phyloP scores from a whole-genome alignment of 805 yeast species.

The Nakazawaea ishiwadae region DNA sequence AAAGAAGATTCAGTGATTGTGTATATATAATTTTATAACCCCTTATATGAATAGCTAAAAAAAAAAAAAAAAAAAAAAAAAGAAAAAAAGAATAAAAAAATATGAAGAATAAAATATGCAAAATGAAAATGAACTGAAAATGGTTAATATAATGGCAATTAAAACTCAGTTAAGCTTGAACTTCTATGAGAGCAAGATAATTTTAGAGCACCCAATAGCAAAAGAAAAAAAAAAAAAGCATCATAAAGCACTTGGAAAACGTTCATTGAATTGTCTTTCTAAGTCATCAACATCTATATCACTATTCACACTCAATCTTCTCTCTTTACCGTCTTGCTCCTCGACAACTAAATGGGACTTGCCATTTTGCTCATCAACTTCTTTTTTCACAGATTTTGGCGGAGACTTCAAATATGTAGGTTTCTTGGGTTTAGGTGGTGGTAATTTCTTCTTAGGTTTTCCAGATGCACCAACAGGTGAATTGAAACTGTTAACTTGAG shows the following conservation, averaged over 20 bases:
- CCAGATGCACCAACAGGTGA: conserved; percentile 6
- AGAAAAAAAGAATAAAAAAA: too few relatives aligned
- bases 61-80: too few relatives aligned
- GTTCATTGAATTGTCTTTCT: conserved; percentile 50
- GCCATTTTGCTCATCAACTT: background rate
- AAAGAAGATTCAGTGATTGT: too few relatives aligned
- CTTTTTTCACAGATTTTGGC: conserved; percentile 13
- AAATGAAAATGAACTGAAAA: too few relatives aligned
- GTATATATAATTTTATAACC: too few relatives aligned
- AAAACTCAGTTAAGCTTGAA: too few relatives aligned
- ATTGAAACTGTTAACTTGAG: background rate
- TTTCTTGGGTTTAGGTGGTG: conserved; percentile 65
- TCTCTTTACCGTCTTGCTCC: background rate
- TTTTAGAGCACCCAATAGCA: too few relatives aligned
- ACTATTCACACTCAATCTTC: conserved; percentile 17
- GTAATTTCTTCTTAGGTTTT: conserved; percentile 21
- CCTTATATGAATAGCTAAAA: too few relatives aligned
- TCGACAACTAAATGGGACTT: background rate
- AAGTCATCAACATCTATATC: conserved; percentile 48
- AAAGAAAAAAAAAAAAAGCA: too few relatives aligned
- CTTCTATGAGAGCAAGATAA: too few relatives aligned
- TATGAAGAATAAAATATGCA: too few relatives aligned
- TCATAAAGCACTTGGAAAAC: conserved; percentile 58
- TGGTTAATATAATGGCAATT: too few relatives aligned
- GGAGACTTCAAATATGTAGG: conserved; percentile 48